phyloP scores from a whole-genome alignment of 495 filamentous ascomycete species.

The Glarea lozoyensis region DNA sequence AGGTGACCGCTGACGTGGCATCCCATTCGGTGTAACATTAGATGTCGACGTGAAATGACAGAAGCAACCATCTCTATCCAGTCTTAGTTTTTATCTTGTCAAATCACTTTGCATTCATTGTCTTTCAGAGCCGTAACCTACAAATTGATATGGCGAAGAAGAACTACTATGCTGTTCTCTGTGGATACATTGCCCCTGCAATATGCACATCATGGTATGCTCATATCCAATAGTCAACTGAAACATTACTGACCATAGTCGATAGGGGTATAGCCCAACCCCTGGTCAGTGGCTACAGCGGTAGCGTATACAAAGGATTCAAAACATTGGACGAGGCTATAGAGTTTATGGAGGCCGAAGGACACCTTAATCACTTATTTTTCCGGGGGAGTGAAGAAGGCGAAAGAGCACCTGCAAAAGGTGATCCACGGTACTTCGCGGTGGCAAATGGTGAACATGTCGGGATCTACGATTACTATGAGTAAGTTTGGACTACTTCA shows the following conservation, averaged over 20 bases:
- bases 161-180: constrained; percentile 4
- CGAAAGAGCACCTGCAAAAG: constrained; percentile 3
- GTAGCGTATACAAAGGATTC: background rate
- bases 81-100: no score
- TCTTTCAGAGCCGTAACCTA: no score
- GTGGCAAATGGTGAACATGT: constrained; percentile 5
- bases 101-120: no score
- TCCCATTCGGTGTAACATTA: no score
- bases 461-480: constrained; percentile 4
- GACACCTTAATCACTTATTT: background rate
- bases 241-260: background rate
- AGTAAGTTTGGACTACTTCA: constrained; percentile 1
- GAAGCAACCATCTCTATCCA: no score
- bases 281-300: background rate
- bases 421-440: constrained; percentile 2
- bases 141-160: constrained; percentile 7
- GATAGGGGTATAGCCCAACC: background rate
- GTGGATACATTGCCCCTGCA: constrained; percentile 1
- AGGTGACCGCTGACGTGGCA: no score
- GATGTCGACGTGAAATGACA: no score
- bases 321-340: constrained; percentile 1
- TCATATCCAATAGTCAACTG: background rate
- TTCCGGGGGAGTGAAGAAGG: constrained; percentile 1
- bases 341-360: background rate
- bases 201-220: constrained; percentile 5